Base-by-base conservation (phyloP, 148 eudicot species). In the Camellia lanceoleosa region DNA sequence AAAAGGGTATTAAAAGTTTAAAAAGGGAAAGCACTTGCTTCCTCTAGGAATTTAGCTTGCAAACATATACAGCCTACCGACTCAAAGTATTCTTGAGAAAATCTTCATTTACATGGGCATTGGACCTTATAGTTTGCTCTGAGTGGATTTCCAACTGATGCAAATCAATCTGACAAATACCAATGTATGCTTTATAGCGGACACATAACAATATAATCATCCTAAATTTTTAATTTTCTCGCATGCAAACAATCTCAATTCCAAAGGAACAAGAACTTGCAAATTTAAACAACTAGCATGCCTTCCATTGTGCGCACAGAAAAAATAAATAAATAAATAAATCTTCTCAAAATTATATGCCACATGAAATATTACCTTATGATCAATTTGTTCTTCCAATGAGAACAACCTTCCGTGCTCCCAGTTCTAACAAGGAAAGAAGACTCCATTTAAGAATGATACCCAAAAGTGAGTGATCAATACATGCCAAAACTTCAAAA, bases 351-450 rank as follows among this genome's bases (percentile, higher is more conserved):
- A 47, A 42, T 42, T 5, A 70, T 67, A 68, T 59, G 70, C n/a
- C 76, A 47, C 10, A 62, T 18, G 81, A 63, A 77, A 75, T 41
- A 20, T 76, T 85, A 93, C 97, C 98, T 95, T 95, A 63, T 95
- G 98, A 76, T 87, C 83, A 77, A 89, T 92, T 87, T 95, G 97
- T 75, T 95, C 98, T 87, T 95, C 86, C 68, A 95, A 82, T 79
- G 97, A 89, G 87, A 92, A 95, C 83, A 95, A 84, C 82, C 87
- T 90, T 77, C 92, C 92, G 51, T 66, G 75, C 85, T 91, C 93
- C 96, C 90, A 91, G 70, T 93, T 81, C 98, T 95, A 79, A 72
- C 56, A 79, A 82, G 55, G 23, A 80, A 83, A 23, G 71, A 59
- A 71, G 63, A 23, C 68, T 44, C 70, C 59, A 78, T 68, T 71